Conservation (phyloP, 495 filamentous ascomycete genomes). For the Aspergillus diversus region DNA sequence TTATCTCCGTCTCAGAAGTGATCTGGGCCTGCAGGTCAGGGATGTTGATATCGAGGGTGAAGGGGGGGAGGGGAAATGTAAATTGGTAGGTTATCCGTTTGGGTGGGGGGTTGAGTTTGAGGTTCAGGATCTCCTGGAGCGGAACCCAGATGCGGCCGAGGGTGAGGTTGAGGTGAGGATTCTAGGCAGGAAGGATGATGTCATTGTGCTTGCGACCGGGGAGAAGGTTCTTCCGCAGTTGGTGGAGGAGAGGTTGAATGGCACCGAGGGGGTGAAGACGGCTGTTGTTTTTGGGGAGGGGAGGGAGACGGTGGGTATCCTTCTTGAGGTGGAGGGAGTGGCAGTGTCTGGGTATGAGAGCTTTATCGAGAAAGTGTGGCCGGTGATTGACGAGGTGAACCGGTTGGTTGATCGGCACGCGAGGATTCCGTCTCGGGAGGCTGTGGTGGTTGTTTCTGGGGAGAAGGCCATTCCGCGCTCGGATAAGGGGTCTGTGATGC, state of each 20-base stretch:
- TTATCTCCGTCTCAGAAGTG: conserved; percentile 40
- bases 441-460: conserved; percentile 31
- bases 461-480: conserved; percentile 31
- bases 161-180: conserved; percentile 25
- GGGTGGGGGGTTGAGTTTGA: conserved; percentile 32
- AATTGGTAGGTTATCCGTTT: conserved; percentile 28
- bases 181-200: conserved; percentile 38
- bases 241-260: conserved; percentile 30
- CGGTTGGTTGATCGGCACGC: conserved; percentile 34
- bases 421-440: conserved; percentile 28
- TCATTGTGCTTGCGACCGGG: conserved; percentile 42
- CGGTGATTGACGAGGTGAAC: conserved; percentile 25
- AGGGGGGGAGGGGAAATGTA: conserved; percentile 18
- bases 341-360: conserved; percentile 2
- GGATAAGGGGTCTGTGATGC: conserved; percentile 41
- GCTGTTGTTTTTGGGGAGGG: conserved; percentile 39
- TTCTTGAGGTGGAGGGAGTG: conserved; percentile 30
- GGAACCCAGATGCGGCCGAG: conserved; percentile 22
- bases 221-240: conserved; percentile 40
- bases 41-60: too few relatives aligned
- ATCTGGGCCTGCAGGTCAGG: conserved; percentile 30
- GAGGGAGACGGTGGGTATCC: conserved; percentile 37
- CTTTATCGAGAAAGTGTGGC: conserved; percentile 33
- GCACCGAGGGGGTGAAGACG: conserved; percentile 22
- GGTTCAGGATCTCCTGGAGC: conserved; percentile 33